Evolutionary conservation across 345 rosid genomes (phyloP).

Genomic region (Adansonia digitata): DNA sequence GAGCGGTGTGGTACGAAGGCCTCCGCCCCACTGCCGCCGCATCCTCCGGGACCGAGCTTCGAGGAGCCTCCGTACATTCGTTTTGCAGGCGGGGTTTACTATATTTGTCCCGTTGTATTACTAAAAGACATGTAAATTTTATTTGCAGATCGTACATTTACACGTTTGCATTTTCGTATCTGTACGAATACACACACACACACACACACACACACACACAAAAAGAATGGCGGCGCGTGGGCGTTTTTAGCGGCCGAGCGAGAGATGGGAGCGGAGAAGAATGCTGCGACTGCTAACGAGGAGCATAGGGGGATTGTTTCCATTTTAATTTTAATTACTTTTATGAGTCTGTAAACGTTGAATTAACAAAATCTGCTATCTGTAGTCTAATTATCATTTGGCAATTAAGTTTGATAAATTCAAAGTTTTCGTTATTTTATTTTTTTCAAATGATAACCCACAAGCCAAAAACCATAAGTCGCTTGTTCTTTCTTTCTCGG

Average conservation of each 20-base stretch:
- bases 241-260: background rate
- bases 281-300: background rate
- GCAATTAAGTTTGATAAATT: too few relatives aligned
- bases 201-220: too few relatives aligned
- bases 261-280: background rate
- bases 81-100: background rate
- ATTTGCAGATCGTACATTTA: too few relatives aligned
- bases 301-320: background rate
- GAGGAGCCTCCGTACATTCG: constrained; percentile 43
- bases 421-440: too few relatives aligned
- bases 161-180: background rate
- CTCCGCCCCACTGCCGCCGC: constrained; percentile 35
- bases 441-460: too few relatives aligned
- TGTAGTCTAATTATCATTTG: too few relatives aligned
- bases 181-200: background rate
- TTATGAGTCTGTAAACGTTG: background rate
- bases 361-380: background rate
- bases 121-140: background rate
- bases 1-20: constrained; percentile 31
- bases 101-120: background rate
- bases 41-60: constrained; percentile 48
- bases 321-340: too few relatives aligned
- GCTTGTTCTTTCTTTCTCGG: background rate
- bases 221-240: background rate
- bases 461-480: too few relatives aligned